Evolutionary conservation across 2,329 filamentous ascomycete species (phyloP).

Genomic region (Alternaria gaisen): DNA sequence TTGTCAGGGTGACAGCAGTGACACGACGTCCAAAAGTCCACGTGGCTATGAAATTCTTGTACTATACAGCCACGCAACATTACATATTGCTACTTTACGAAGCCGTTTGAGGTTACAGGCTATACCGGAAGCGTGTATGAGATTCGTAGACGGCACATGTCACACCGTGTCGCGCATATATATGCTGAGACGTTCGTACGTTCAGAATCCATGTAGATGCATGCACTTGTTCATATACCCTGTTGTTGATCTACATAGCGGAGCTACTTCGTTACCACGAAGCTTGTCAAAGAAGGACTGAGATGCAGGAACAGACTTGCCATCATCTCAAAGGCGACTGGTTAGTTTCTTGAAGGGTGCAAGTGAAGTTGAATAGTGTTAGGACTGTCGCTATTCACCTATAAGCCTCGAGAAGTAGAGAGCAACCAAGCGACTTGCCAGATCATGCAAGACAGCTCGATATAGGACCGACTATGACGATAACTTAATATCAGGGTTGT

Average conservation of each 20-base stretch:
- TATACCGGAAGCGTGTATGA: background rate
- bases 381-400: background rate
- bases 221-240: background rate
- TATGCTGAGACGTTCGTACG: background rate
- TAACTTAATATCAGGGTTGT: background rate
- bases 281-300: background rate
- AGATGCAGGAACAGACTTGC: background rate
- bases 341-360: background rate
- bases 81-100: background rate
- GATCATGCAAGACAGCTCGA: background rate
- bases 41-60: background rate
- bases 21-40: background rate
- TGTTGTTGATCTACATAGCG: background rate
- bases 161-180: background rate
- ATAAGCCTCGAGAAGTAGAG: background rate
- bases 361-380: background rate
- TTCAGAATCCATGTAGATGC: background rate
- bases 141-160: background rate
- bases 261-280: background rate
- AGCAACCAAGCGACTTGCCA: background rate
- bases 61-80: background rate
- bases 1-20: background rate
- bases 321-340: background rate
- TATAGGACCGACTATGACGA: background rate
- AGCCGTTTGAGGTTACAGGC: background rate